Evolutionary conservation across 257 asterid genomes (phyloP).

Genomic region (Ilex aquifolium): DNA sequence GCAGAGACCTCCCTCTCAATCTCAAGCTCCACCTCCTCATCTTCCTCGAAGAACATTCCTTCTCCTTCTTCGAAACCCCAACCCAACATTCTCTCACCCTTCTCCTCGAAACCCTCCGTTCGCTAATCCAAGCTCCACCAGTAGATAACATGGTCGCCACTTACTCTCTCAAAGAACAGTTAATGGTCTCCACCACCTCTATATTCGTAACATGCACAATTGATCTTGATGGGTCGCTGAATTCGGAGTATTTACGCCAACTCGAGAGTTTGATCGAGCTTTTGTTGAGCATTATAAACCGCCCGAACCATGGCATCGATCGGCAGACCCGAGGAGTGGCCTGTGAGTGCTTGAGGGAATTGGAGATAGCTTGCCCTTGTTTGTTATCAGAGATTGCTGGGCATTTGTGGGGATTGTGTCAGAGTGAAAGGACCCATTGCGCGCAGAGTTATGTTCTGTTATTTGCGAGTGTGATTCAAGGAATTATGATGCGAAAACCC

Average conservation of each 20-base stretch:
- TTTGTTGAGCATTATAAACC: slow-evolving; percentile 64
- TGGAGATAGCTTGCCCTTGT: slow-evolving; percentile 81
- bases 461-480: slow-evolving; percentile 41
- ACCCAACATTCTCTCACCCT: slow-evolving; percentile 15
- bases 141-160: slow-evolving; percentile 40
- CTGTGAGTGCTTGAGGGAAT: slow-evolving; percentile 84
- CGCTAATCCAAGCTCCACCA: slow-evolving; percentile 64
- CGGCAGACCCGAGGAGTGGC: slow-evolving; percentile 77
- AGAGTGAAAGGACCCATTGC: slow-evolving; percentile 84
- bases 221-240: not conserved
- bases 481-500: slow-evolving; percentile 45
- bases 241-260: slow-evolving; percentile 8
- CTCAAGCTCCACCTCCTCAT: slow-evolving; percentile 67
- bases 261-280: slow-evolving; percentile 60
- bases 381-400: slow-evolving; percentile 61
- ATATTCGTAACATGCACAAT: slow-evolving; percentile 31
- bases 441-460: slow-evolving; percentile 62
- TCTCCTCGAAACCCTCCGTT: slow-evolving; percentile 60
- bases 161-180: slow-evolving; percentile 70
- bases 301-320: slow-evolving; percentile 85
- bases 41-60: slow-evolving; percentile 56
- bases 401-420: slow-evolving; percentile 70
- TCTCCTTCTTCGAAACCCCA: slow-evolving; percentile 13
- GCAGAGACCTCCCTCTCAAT: slow-evolving; percentile 56
- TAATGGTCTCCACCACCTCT: slow-evolving; percentile 63